Evolutionary conservation across 2,329 filamentous ascomycete species (phyloP).

Genomic region (Rutstroemia sp.): DNA sequence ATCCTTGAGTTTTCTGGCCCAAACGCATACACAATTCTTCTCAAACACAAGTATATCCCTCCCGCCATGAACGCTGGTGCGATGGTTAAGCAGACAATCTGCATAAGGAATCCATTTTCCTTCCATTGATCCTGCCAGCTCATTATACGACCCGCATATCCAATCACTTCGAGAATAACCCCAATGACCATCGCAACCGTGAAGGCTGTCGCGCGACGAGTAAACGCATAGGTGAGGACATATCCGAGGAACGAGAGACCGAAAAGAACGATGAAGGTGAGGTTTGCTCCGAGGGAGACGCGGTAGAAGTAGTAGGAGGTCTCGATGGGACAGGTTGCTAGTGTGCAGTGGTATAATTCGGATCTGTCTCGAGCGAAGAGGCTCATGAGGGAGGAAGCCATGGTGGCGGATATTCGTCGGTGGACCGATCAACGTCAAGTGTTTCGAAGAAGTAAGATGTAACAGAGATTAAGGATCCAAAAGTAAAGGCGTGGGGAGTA

Average conservation of each 20-base stretch:
- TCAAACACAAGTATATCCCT: constrained; percentile 55
- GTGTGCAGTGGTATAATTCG: background rate
- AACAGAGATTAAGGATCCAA: too few relatives aligned
- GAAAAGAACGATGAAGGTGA: constrained; percentile 45
- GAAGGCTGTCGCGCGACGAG: constrained; percentile 43
- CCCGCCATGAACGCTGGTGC: constrained; percentile 59
- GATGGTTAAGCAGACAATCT: constrained; percentile 56
- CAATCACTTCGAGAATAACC: constrained; percentile 47
- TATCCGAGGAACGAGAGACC: constrained; percentile 35
- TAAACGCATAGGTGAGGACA: constrained; percentile 35
- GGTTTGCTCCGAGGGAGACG: constrained; percentile 46
- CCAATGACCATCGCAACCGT: constrained; percentile 47
- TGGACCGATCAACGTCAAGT: too few relatives aligned
- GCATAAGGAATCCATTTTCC: constrained; percentile 43
- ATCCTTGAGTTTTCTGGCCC: constrained; percentile 43
- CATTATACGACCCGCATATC: constrained; percentile 51
- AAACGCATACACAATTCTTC: constrained; percentile 41
- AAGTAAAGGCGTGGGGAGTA: too few relatives aligned
- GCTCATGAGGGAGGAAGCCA: background rate
- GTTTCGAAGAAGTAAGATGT: background rate
- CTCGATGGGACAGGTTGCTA: constrained; percentile 27
- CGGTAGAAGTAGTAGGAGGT: constrained; percentile 44
- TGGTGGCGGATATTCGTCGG: background rate
- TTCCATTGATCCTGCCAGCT: constrained; percentile 46
- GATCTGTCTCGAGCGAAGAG: constrained; percentile 2